phyloP scores from a whole-genome alignment of 768 basidiomycete genomes.

The Termitomyces sp. region DNA sequence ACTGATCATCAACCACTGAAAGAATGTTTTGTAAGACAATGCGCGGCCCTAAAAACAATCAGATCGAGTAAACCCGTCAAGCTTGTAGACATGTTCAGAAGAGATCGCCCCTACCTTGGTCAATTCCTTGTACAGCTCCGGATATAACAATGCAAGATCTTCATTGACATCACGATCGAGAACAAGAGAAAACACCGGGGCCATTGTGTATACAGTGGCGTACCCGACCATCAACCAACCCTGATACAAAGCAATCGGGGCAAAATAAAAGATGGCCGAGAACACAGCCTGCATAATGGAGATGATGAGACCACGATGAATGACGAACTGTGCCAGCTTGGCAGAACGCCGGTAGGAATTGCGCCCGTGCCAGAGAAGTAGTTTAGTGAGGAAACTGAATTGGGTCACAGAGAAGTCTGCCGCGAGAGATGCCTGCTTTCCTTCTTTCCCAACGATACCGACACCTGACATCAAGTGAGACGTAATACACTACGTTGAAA shows the following conservation, averaged over 20 bases:
- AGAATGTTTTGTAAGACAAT: conserved; percentile 96
- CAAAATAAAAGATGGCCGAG: conserved; percentile 88
- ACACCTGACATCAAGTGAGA: conserved; percentile 51
- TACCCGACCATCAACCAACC: conserved; percentile 98
- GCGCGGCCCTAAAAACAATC: conserved; percentile 67
- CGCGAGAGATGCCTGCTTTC: conserved; percentile 97
- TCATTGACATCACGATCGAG: conserved; percentile 95
- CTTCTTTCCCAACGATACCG: conserved; percentile 98
- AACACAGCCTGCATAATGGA: conserved; percentile 98
- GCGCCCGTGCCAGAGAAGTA: conserved; percentile 97
- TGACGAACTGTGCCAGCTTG: conserved; percentile 97
- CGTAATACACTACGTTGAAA: background rate
- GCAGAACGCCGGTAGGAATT: conserved; percentile 98
- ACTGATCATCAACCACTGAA: conserved; percentile 96
- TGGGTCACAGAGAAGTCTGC: conserved; percentile 98
- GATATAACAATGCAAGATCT: conserved; percentile 91
- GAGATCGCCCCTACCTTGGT: conserved; percentile 65
- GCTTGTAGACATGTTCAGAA: background rate
- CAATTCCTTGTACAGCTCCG: conserved; percentile 95
- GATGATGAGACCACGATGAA: conserved; percentile 95
- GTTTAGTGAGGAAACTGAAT: conserved; percentile 92
- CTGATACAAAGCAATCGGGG: conserved; percentile 95
- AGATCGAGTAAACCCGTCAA: background rate
- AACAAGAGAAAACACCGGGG: conserved; percentile 95
- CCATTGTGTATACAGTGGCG: conserved; percentile 96